Evolutionary conservation across 2,329 filamentous ascomycete species (phyloP).

Genomic region (Orbilia quercus): DNA sequence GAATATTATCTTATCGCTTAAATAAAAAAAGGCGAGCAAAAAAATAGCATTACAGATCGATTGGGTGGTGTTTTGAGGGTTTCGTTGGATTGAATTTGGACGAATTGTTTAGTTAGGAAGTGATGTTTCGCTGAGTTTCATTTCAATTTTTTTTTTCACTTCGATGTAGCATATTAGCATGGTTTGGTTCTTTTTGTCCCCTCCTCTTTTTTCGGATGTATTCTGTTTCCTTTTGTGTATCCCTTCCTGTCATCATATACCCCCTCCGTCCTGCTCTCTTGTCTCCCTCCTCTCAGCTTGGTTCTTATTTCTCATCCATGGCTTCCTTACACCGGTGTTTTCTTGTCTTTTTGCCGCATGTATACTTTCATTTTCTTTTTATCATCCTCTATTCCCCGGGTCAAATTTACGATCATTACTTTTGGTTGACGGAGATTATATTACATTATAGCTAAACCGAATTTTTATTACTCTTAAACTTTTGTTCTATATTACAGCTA

Average conservation of each 20-base stretch:
- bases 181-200: conserved; percentile 12
- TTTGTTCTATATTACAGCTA: too few species aligned
- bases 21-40: conserved; percentile 8
- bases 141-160: conserved; percentile 7
- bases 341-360: conserved; percentile 5
- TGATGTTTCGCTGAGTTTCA: conserved; percentile 4
- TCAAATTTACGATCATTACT: conserved; percentile 13
- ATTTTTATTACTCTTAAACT: too few species aligned
- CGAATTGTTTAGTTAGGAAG: conserved; percentile 4
- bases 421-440: background rate
- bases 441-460: background rate
- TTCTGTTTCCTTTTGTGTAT: conserved; percentile 10
- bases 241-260: conserved; percentile 30
- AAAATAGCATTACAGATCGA: background rate
- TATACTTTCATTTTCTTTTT: conserved; percentile 11
- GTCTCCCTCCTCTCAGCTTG: background rate
- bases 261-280: conserved; percentile 2
- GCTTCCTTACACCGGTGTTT: conserved; percentile 5
- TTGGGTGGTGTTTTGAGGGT: background rate
- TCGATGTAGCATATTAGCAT: conserved; percentile 55
- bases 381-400: conserved; percentile 6
- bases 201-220: conserved; percentile 12
- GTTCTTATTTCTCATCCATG: background rate
- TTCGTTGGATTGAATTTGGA: background rate
- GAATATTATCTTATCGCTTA: conserved; percentile 54